Evolutionary conservation across 2,329 filamentous ascomycete genomes (phyloP).

Genomic region (Ophiostoma pallidulum): DNA sequence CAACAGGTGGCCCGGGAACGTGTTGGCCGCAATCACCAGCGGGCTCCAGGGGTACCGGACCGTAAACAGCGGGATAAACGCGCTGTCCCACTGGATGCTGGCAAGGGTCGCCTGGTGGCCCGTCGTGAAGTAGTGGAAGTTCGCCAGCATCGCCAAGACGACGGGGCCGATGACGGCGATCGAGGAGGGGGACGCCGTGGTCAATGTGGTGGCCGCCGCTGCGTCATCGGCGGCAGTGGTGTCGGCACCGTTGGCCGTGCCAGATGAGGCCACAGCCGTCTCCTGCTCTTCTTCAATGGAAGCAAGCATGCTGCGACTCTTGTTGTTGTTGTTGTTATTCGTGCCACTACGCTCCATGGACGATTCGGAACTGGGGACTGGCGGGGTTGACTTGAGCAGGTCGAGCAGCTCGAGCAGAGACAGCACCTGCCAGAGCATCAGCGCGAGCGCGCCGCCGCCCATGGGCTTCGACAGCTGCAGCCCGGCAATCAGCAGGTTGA

Average conservation of each 20-base stretch:
- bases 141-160: constrained; percentile 77
- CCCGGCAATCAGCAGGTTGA: constrained; percentile 68
- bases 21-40: constrained; percentile 72
- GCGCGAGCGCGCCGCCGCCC: constrained; percentile 73
- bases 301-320: constrained; percentile 5
- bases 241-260: no score
- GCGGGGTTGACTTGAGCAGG: constrained; percentile 40
- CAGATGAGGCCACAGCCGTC: constrained; percentile 28
- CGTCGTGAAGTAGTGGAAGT: constrained; percentile 95
- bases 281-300: constrained; percentile 10
- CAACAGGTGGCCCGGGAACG: constrained; percentile 80
- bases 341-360: no score
- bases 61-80: constrained; percentile 77
- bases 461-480: constrained; percentile 87
- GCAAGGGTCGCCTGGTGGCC: constrained; percentile 84
- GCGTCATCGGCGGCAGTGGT: constrained; percentile 48
- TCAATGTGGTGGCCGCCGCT: not conserved
- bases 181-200: constrained; percentile 52
- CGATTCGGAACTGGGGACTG: not conserved
- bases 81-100: constrained; percentile 91
- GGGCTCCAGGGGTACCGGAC: constrained; percentile 88
- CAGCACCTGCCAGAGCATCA: constrained; percentile 83
- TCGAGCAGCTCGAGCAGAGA: constrained; percentile 60
- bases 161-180: constrained; percentile 68
- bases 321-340: no score